Evolutionary conservation across 2,329 filamentous ascomycete species (phyloP), one percentile per base, ranked within the genome.

Genomic region (Samsoniella hepiali): DNA sequence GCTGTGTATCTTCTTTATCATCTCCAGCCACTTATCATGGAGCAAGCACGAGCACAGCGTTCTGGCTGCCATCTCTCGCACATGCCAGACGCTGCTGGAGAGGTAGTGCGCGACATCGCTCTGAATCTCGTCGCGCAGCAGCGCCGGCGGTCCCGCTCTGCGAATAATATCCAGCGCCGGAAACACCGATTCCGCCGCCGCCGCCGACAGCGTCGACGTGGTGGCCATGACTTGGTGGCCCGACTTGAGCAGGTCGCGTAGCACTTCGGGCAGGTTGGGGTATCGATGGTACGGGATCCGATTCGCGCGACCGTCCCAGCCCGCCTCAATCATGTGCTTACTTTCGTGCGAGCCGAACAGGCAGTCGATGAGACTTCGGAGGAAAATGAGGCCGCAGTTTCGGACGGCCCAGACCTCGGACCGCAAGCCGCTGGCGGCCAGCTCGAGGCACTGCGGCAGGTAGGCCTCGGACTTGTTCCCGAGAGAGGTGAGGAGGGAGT

Each of bases 371-470:
- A 97, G 81, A 66, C 92, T 91, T 62, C 94, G 87, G 67, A 98
- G 88, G 7, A 99, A 85, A 77, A 98, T 90, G 40, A 98, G 78
- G 2, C 93, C 93, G 68, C 93, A 97, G 73, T 99, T 99, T 1
- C 93, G 88, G 63, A 99, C 93, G 0, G 93, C 91, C 95, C 95
- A 99, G 29, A 95, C 86, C 64, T 90, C 84, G 0, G 91, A 95
- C 51, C 87, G 89, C 17, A 99, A 81, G 58, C 90, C 91, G 64
- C 84, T 84, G 11, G 91, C 91, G 1, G 93, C 93, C n/a, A 98
- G 81, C 65, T 88, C 84, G 4, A 99, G 81, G 40, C 89, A 89
- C 36, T 86, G 81, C 9, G 90, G 87, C 8, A 97, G 81, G 68
- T 93, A 89, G 0, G 80, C 79, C 69, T 96, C 91, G 0, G 91